Base-by-base conservation (phyloP, 305 asterid genomes). In the Euphrasia arctica region DNA sequence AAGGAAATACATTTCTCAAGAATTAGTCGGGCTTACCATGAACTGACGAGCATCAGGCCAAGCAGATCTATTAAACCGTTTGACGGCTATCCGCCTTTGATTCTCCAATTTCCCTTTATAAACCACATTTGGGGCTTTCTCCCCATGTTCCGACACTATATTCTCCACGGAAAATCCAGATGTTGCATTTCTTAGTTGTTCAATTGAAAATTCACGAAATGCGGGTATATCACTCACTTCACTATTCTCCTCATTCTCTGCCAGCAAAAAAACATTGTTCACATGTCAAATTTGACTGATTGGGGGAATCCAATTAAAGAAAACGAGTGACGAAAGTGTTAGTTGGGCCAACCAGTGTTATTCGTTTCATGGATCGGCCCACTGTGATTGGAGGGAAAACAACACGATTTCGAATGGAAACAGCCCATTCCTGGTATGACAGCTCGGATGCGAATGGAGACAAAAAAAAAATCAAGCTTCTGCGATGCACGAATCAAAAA, bases 1-100 rank as follows among this genome's bases (percentile, higher is more conserved):
- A 51, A n/a, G 25, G 60, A 56, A 11, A 60, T 43, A 64, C 29
- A 9, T 56, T 28, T 36, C 54, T 45, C 8, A 50, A 58, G 8
- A 39, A 51, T 7, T 29, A 15, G 11, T n/a, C 45, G 12, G 12
- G 57, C 34, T 56, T 68, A 91, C 98, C 93, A 91, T 62, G 80
- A 91, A 91, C 70, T 88, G 98, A 0, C 98, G 83, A 32, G 91
- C 54, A 70, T 91, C 98, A 41, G 95, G 96, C 98, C 98, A 91
- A 12, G 98, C 98, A 67, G 93, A 80, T 66, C 91, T 78, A 75
- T 83, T 91, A 70, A 91, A 91, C 62, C 95, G 89, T 69, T 91
- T 91, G 71, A 91, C 93, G 65, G 95, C 97, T 69, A 91, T 74
- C 22, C 86, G 67, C 80, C 81, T 79, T 70, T 86, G 95, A 70